A percentile compares a stretch with the other conserved stretches of the same genome.
Evolutionary conservation across 805 yeast species (phyloP).

Genomic region (Starmerella bombi): DNA sequence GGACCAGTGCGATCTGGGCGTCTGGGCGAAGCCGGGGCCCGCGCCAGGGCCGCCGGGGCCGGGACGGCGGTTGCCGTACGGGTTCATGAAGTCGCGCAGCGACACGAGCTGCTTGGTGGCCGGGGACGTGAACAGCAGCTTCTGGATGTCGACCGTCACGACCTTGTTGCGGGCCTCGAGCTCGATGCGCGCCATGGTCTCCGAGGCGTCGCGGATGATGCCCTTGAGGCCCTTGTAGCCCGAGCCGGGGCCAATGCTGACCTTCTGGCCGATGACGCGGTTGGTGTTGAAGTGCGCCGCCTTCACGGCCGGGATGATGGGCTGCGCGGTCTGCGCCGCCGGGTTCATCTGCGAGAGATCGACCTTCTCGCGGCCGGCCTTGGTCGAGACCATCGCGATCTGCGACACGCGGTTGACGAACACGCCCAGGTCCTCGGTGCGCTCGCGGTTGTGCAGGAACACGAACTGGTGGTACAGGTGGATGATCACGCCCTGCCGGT

Average conservation of each 20-base stretch:
- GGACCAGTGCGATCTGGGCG: constrained; percentile 21
- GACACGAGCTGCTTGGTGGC: constrained; percentile 49
- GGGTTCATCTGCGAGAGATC: constrained; percentile 87
- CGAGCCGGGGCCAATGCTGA: constrained; percentile 77
- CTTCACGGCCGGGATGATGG: constrained; percentile 36
- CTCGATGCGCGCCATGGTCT: constrained; percentile 81
- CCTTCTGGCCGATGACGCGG: constrained; percentile 61
- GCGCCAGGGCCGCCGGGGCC: constrained; percentile 17
- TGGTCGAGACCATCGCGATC: constrained; percentile 73
- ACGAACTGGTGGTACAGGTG: constrained; percentile 73
- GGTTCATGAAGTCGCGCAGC: constrained; percentile 60
- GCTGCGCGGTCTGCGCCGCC: constrained; percentile 30
- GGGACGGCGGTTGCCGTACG: constrained; percentile 12
- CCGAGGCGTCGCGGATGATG: constrained; percentile 85
- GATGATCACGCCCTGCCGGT: constrained; percentile 74
- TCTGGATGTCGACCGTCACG: constrained; percentile 67
- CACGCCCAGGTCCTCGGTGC: constrained; percentile 78
- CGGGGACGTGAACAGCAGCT: constrained; percentile 58
- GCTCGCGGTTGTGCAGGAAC: constrained; percentile 67
- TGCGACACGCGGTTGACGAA: constrained; percentile 66
- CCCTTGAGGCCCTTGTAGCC: constrained; percentile 89
- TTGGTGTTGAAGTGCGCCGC: constrained; percentile 20
- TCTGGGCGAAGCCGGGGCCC: constrained; percentile 11
- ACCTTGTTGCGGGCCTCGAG: constrained; percentile 84
- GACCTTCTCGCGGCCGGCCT: constrained; percentile 54